phyloP scores from a whole-genome alignment of 2,329 filamentous ascomycete species.

The Juglanconis sp. region DNA sequence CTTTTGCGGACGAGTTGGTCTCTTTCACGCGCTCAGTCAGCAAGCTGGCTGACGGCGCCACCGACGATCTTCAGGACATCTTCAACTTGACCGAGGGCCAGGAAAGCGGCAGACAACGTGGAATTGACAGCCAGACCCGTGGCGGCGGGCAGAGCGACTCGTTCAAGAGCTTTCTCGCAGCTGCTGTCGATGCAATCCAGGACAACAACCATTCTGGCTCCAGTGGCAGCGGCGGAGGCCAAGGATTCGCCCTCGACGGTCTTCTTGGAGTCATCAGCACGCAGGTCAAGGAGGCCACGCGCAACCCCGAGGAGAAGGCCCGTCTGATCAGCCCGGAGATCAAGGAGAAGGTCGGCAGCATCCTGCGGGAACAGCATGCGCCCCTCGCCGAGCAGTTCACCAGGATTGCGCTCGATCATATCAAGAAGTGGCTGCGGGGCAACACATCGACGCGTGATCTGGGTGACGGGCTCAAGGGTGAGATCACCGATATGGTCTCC shows the following conservation, averaged over 20 bases:
- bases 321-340: slow-evolving; percentile 44
- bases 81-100: slow-evolving; percentile 39
- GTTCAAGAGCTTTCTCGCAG: slow-evolving; percentile 37
- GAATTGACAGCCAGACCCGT: slow-evolving; percentile 24
- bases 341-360: slow-evolving; percentile 40
- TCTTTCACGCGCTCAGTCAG: slow-evolving; percentile 38
- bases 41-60: slow-evolving; percentile 37
- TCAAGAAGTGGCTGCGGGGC: slow-evolving; percentile 43
- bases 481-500: slow-evolving; percentile 43
- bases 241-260: slow-evolving; percentile 38
- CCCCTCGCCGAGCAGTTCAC: slow-evolving; percentile 45
- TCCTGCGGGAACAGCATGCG: slow-evolving; percentile 39
- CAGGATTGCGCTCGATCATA: slow-evolving; percentile 41
- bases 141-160: slow-evolving; percentile 23
- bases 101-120: not conserved
- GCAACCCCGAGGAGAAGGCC: slow-evolving; percentile 45
- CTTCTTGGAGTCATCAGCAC: slow-evolving; percentile 40
- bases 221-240: slow-evolving; percentile 24
- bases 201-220: slow-evolving; percentile 26
- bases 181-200: slow-evolving; percentile 39
- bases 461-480: slow-evolving; percentile 41
- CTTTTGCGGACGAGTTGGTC: slow-evolving; percentile 45
- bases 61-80: slow-evolving; percentile 42
- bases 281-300: slow-evolving; percentile 41
- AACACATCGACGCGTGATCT: slow-evolving; percentile 39